These are phyloP conservation scores for Spathaspora hagerdaliae DNA, from an alignment of 805 yeast genomes.

Conservation along the genomic window DNA sequence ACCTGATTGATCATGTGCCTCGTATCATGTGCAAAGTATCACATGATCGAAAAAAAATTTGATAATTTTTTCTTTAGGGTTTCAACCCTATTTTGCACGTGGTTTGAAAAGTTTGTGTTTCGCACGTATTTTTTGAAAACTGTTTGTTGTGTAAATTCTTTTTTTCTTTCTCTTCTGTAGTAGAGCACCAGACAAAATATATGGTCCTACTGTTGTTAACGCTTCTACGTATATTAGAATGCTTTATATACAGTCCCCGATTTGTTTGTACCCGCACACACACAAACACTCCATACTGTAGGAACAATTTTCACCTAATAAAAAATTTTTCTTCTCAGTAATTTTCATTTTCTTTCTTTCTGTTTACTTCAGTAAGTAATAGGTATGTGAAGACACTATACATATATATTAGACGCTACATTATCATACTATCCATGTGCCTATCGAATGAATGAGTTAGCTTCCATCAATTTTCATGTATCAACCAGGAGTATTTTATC, in stretches of 20 bases:
- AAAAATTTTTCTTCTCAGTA: not conserved
- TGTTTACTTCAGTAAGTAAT: slow-evolving; percentile 6
- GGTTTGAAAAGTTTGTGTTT: not conserved
- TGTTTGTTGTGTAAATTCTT: not conserved
- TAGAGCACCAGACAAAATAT: not conserved
- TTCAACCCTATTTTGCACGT: slow-evolving; percentile 2
- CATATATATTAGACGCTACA: not conserved
- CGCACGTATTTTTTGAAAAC: not conserved
- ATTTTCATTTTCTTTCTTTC: slow-evolving; percentile 3
- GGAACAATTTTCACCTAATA: not conserved
- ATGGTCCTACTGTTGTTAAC: not conserved
- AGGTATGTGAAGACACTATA: not conserved
- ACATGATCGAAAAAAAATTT: too few relatives aligned
- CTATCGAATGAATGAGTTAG: not conserved
- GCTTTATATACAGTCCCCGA: not conserved
- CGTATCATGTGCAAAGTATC: not conserved
- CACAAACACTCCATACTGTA: not conserved
- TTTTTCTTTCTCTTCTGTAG: not conserved
- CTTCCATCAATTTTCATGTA: not conserved
- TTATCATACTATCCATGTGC: not conserved
- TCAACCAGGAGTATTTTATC: not conserved
- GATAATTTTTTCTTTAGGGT: not conserved
- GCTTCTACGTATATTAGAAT: not conserved
- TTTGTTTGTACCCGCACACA: not conserved
- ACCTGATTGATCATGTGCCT: not conserved